phyloP scores from a whole-genome alignment of 2,329 filamentous ascomycete genomes.

The Dothistroma septosporum region DNA sequence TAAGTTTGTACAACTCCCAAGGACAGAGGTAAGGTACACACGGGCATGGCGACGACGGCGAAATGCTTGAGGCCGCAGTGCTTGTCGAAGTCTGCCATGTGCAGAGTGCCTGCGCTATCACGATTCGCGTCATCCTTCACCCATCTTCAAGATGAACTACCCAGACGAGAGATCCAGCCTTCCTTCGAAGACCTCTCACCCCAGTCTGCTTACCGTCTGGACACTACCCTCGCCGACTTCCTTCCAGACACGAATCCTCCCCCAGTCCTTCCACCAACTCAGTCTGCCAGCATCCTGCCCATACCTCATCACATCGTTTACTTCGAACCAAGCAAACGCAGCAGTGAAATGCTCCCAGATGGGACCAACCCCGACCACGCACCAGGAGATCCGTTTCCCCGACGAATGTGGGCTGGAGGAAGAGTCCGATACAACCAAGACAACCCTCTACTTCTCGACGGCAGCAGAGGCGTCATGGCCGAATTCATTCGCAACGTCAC shows the following conservation, averaged over 20 bases:
- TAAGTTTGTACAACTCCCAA: too few relatives aligned
- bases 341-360: conserved; percentile 65
- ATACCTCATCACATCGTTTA: conserved; percentile 79
- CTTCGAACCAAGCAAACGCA: conserved; percentile 68
- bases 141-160: conserved; percentile 44
- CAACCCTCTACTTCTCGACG: conserved; percentile 33
- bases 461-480: conserved; percentile 41
- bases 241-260: conserved; percentile 25
- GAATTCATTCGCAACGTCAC: conserved; percentile 47
- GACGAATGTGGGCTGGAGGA: conserved; percentile 84
- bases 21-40: too few relatives aligned
- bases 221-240: conserved; percentile 19
- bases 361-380: conserved; percentile 78
- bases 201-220: conserved; percentile 20
- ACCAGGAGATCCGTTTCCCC: conserved; percentile 66
- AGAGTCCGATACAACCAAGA: conserved; percentile 53
- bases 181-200: conserved; percentile 57
- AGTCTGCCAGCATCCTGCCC: conserved; percentile 43
- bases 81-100: neutral
- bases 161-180: conserved; percentile 46
- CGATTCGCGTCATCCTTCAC: conserved; percentile 36
- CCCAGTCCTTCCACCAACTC: conserved; percentile 32
- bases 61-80: conserved; percentile 6
- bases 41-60: conserved; percentile 8
- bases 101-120: neutral